Evolutionary conservation across 331 rosid genomes (phyloP), one percentile per base, ranked within the genome.

Genomic region (Dryas integrifolia): DNA sequence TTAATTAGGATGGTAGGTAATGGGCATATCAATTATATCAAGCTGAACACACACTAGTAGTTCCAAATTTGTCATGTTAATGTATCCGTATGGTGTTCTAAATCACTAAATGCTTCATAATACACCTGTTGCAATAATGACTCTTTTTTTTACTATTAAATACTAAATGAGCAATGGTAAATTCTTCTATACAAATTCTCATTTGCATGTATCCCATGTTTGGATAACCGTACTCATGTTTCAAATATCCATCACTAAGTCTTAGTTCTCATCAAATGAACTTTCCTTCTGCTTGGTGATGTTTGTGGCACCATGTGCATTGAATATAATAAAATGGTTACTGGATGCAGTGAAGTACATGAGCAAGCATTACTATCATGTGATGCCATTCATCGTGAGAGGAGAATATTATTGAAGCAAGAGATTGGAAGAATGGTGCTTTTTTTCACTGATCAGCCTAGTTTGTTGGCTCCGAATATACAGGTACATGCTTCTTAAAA

Each of bases 381-480:
- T 84, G 97, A 91, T 83, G 90, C 86, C 76, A 88, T 91, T 77
- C 98, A 94, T 82, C 88, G 80, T 45, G 97, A 94, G 79, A 89
- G 98, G 86, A 94, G 98, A 82, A 94, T 89, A 69, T 87, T 94
- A 75, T 75, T 94, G 80, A 94, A 94, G 89, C 98, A 94, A 84
- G 98, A 94, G 87, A 94, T 94, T 69, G 97, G 96, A 64, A 86
- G 97, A 88, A 94, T 94, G 98, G 98, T 87, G 72, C 78, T 94
- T 65, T 94, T 91, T 85, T 94, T 94, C 85, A 88, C 96, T 15
- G 97, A 88, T 77, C 97, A 91, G 72, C 97, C 97, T 73, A 94
- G 97, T 77, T 88, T 94, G 73, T 82, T 94, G 86, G 96, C 97
- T 69, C 97, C 97, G 51, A 94, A 91, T 83, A 89, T 91, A 84